Percentiles rank a stretch among this genome's conserved stretches.
These are phyloP conservation scores for Neurospora cerealis DNA, from an alignment of 495 filamentous ascomycete genomes.

Conservation along the genomic window DNA sequence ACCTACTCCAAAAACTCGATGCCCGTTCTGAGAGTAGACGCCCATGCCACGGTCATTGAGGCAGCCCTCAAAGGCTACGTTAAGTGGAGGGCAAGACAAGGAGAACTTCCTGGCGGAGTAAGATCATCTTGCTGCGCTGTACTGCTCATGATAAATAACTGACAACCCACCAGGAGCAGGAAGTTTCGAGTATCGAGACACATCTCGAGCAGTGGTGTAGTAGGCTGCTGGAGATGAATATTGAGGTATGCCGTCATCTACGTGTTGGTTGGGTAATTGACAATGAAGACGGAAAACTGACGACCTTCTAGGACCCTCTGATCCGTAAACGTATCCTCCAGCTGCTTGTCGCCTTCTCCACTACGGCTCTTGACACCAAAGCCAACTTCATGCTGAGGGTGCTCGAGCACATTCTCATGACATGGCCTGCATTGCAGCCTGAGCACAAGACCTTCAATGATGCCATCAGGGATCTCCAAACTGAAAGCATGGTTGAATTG, in stretches of 20 bases:
- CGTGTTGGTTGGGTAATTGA: background rate
- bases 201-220: conserved; percentile 75
- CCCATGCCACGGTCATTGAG: conserved; percentile 82
- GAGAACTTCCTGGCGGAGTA: conserved; percentile 45
- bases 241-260: conserved; percentile 44
- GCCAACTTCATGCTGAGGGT: conserved; percentile 74
- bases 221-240: conserved; percentile 59
- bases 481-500: conserved; percentile 71
- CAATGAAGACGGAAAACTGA: background rate
- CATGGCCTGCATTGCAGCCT: conserved; percentile 57
- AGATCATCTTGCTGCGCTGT: conserved; percentile 12
- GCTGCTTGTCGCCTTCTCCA: conserved; percentile 75
- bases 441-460: conserved; percentile 68
- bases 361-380: conserved; percentile 67
- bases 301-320: conserved; percentile 56
- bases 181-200: conserved; percentile 50
- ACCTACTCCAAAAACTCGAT: conserved; percentile 74
- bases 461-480: conserved; percentile 82
- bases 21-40: conserved; percentile 69
- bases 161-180: conserved; percentile 40
- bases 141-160: background rate
- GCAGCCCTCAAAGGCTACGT: conserved; percentile 84
- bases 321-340: conserved; percentile 78
- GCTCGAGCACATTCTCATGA: conserved; percentile 81
- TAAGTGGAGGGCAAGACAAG: conserved; percentile 56